A percentile compares a stretch with the other conserved stretches of the same genome.
Evolutionary conservation across 2,329 filamentous ascomycete species (phyloP).

Genomic region (Xylaria sp.): DNA sequence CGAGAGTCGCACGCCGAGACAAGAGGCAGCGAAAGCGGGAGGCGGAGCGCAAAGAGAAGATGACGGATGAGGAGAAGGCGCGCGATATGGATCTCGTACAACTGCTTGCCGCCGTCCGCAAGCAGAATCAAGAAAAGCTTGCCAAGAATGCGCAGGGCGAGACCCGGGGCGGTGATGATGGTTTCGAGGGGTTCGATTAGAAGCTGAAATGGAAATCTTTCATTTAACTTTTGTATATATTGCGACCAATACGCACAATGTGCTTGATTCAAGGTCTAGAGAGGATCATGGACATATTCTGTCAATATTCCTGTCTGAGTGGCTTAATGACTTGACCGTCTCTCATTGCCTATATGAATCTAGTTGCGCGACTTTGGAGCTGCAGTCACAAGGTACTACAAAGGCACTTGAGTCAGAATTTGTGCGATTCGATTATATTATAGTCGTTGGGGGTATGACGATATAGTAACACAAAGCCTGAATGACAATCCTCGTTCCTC

Average conservation of each 20-base stretch:
- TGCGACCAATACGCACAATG: slow-evolving; percentile 15
- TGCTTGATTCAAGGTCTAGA: not conserved
- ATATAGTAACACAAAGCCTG: not conserved
- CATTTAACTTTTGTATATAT: not conserved
- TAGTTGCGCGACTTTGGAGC: not conserved
- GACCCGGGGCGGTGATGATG: slow-evolving; percentile 47
- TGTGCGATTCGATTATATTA: slow-evolving; percentile 20
- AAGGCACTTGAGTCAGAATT: not conserved
- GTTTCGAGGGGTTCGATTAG: slow-evolving; percentile 65
- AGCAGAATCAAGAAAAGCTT: slow-evolving; percentile 56
- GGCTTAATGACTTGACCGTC: not conserved
- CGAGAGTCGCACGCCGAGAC: slow-evolving; percentile 65
- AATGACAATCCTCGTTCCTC: not conserved
- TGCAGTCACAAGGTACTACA: not conserved
- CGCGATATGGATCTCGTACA: slow-evolving; percentile 67
- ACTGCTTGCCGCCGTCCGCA: slow-evolving; percentile 69
- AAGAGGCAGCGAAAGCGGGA: slow-evolving; percentile 69
- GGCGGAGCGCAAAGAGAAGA: slow-evolving; percentile 63
- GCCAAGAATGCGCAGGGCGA: slow-evolving; percentile 38
- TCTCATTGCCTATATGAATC: not conserved
- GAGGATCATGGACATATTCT: not conserved
- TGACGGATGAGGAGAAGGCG: slow-evolving; percentile 73
- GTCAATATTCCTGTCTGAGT: too few species aligned
- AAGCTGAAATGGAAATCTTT: not conserved
- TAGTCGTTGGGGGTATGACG: not conserved